phyloP scores from a whole-genome alignment of 805 yeast genomes.

The Suhomyces sp. region DNA sequence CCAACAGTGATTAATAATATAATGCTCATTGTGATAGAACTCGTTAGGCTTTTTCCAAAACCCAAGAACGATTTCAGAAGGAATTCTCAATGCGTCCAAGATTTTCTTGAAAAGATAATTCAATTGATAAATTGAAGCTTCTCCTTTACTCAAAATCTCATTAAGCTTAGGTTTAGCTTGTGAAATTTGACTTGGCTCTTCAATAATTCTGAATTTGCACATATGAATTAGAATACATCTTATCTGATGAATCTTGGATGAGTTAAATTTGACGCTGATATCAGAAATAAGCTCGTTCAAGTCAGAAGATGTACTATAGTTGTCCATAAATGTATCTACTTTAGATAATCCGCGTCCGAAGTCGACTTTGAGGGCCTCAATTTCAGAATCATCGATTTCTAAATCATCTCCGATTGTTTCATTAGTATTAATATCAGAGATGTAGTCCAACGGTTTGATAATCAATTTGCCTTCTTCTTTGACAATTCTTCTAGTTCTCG shows the following conservation, averaged over 20 bases:
- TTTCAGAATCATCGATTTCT: slow-evolving; percentile 9
- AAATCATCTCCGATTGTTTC: slow-evolving; percentile 27
- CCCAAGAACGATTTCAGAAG: slow-evolving; percentile 77
- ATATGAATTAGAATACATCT: slow-evolving; percentile 67
- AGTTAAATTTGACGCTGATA: slow-evolving; percentile 37
- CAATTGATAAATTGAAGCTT: slow-evolving; percentile 68
- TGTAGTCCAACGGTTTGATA: slow-evolving; percentile 42
- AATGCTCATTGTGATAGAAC: slow-evolving; percentile 48
- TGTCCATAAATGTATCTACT: slow-evolving; percentile 32
- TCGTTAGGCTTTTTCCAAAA: slow-evolving; percentile 78
- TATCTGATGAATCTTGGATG: slow-evolving; percentile 50
- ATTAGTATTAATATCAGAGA: slow-evolving; percentile 42
- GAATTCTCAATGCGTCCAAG: slow-evolving; percentile 66
- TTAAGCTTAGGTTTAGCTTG: slow-evolving; percentile 41
- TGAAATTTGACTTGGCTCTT: slow-evolving; percentile 35
- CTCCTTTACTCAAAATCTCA: slow-evolving; percentile 45
- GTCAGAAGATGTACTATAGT: slow-evolving; percentile 29
- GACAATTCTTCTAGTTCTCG: slow-evolving; percentile 60
- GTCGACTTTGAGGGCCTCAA: slow-evolving; percentile 10
- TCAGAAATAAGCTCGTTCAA: slow-evolving; percentile 44
- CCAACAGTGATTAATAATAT: slow-evolving; percentile 83
- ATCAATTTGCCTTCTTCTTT: slow-evolving; percentile 38
- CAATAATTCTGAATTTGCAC: slow-evolving; percentile 55
- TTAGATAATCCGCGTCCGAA: slow-evolving; percentile 12
- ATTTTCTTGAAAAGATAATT: slow-evolving; percentile 75